phyloP scores from a whole-genome alignment of 352 stramenopile species.

The Hyaloperonospora arabidopsidis region DNA sequence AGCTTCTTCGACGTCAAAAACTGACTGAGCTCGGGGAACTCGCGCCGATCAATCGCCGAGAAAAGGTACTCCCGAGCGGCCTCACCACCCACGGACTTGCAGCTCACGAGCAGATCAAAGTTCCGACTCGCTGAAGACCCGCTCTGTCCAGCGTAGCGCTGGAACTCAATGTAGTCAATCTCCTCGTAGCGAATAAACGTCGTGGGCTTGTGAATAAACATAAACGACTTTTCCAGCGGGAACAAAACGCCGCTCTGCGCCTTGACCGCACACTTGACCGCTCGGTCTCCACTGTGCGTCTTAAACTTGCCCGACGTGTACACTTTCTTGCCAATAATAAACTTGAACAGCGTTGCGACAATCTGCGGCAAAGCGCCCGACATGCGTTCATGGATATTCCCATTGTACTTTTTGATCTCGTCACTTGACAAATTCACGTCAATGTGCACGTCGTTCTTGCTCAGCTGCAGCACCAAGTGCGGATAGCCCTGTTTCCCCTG shows the following conservation, averaged over 20 bases:
- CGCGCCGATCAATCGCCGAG: slow-evolving; percentile 92
- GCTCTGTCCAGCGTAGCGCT: slow-evolving; percentile 91
- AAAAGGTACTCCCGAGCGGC: slow-evolving; percentile 89
- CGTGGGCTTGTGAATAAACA: slow-evolving; percentile 99
- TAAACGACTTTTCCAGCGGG: slow-evolving; percentile 97
- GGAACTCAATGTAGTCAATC: slow-evolving; percentile 97
- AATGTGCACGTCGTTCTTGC: slow-evolving; percentile 78
- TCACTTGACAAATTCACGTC: slow-evolving; percentile 94
- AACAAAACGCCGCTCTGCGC: slow-evolving; percentile 96
- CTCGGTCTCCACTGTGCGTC: slow-evolving; percentile 79
- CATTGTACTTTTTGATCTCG: slow-evolving; percentile 96
- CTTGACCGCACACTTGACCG: slow-evolving; percentile 88
- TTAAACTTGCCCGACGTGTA: slow-evolving; percentile 91
- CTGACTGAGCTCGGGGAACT: slow-evolving; percentile 91
- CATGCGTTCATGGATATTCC: slow-evolving; percentile 95
- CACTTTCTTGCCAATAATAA: slow-evolving; percentile 94
- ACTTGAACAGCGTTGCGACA: slow-evolving; percentile 98
- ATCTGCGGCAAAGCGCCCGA: slow-evolving; percentile 94
- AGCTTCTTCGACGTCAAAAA: slow-evolving; percentile 95
- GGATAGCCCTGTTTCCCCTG: slow-evolving; percentile 98
- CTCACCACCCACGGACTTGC: slow-evolving; percentile 83
- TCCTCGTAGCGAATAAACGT: slow-evolving; percentile 98
- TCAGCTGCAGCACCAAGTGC: slow-evolving; percentile 96
- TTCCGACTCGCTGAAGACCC: slow-evolving; percentile 87
- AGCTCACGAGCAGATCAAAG: slow-evolving; percentile 93